Evolutionary conservation across 257 asterid genomes (phyloP).

Genomic region (Pogostemon cablin): DNA sequence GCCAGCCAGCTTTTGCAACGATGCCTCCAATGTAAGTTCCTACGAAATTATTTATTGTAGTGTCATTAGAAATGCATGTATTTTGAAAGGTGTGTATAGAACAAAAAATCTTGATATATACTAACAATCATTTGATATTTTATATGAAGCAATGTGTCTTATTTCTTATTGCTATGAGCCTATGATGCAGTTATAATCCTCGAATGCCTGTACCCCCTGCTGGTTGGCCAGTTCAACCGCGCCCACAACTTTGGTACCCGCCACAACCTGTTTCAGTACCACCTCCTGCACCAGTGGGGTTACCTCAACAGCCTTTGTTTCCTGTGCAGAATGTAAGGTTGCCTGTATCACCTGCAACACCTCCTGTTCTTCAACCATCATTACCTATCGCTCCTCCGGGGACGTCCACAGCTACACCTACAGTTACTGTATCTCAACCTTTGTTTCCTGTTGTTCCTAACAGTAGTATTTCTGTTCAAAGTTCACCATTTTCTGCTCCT

Average conservation of each 20-base stretch:
- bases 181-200: slow-evolving; percentile 54
- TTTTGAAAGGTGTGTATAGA: not conserved
- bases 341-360: slow-evolving; percentile 45
- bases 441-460: slow-evolving; percentile 68
- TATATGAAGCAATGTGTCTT: not conserved
- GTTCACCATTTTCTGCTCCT: slow-evolving; percentile 60
- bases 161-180: slow-evolving; percentile 8
- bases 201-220: slow-evolving; percentile 48
- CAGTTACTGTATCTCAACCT: slow-evolving; percentile 64
- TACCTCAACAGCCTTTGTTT: slow-evolving; percentile 65
- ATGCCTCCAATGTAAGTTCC: slow-evolving; percentile 54
- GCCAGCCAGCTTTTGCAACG: slow-evolving; percentile 40
- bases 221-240: slow-evolving; percentile 61
- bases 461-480: slow-evolving; percentile 47
- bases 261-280: slow-evolving; percentile 55
- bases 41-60: not conserved
- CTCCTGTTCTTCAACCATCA: slow-evolving; percentile 44
- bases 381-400: slow-evolving; percentile 64
- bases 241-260: slow-evolving; percentile 68
- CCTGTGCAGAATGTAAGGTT: slow-evolving; percentile 68
- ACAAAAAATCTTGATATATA: not conserved
- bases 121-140: no score
- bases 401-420: slow-evolving; percentile 47
- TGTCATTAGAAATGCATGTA: not conserved
- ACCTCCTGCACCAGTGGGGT: slow-evolving; percentile 55